Base-by-base conservation (phyloP, 768 basidiomycete genomes). In the Cyclocybe aegerita region DNA sequence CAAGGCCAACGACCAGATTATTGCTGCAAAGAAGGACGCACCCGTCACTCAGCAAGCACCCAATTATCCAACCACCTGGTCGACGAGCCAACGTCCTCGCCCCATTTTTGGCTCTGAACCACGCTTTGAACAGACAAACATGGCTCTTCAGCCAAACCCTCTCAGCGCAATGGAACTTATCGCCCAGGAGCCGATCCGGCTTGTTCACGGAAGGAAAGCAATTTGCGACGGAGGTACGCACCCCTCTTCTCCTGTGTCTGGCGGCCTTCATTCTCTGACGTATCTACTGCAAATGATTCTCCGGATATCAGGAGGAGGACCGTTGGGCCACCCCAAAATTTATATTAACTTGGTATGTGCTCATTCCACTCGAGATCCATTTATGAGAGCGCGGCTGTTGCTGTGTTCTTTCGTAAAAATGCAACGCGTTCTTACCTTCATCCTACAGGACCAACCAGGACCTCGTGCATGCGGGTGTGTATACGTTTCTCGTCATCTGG, bases 311-410 rank as follows among this genome's bases (percentile, higher is more conserved):
- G 96, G 96, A 70, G 87, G 85, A 65, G 97, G 96, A 9, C 82
- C 97, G 38, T 79, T 99, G 29, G 97, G 97, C 16, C 97, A 99
- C 66, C 97, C 97, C 4, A 95, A 93, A 75, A 85, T 98, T 53
- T 98, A 82, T 64, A 93, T 99, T 68, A 98, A 98, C 74, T 68
- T 99, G 65, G 94, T 93, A 60, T 53, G 89, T 73, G 36, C 12
- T 37, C 38, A 16, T 35, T 49, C 29, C 14, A 33, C 51, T 38
- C 36, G 37, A 33, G 33, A 33, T 43, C 17, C n/a, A 29, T 43
- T 44, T 11, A 39, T 46, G 33, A 11, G 16, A 43, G 7, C 43
- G 29, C 3, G 30, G 37, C 40, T 36, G 23, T 30, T 16, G n/a
- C 41, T 8, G 35, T 23, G 34, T 17, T 44, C 38, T 47, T 44